Evolutionary conservation across 352 stramenopile species (phyloP).

Genomic region (Globisporangium yorkense): DNA sequence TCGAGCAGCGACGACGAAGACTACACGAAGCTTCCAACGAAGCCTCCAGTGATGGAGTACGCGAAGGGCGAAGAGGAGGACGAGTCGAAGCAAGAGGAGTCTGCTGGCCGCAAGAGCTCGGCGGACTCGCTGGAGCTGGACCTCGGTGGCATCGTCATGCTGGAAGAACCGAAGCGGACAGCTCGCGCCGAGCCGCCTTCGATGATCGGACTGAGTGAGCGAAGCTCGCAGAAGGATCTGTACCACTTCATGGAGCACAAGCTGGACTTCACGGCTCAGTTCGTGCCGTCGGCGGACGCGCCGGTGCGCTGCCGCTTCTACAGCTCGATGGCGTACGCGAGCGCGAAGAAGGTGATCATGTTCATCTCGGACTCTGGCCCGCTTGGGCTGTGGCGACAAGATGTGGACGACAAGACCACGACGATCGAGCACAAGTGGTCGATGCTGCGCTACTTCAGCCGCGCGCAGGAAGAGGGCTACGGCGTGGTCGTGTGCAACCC

Average conservation of each 20-base stretch:
- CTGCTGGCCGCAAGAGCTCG: conserved; percentile 55
- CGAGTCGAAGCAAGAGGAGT: conserved; percentile 19
- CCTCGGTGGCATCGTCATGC: conserved; percentile 63
- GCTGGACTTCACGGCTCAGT: conserved; percentile 77
- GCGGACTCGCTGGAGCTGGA: conserved; percentile 77
- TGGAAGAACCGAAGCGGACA: conserved; percentile 52
- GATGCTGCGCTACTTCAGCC: conserved; percentile 81
- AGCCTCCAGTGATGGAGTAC: conserved; percentile 30
- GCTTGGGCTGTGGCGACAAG: conserved; percentile 81
- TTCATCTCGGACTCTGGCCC: conserved; percentile 84
- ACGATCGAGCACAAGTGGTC: conserved; percentile 85
- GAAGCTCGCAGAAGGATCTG: conserved; percentile 68
- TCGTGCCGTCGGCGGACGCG: conserved; percentile 83
- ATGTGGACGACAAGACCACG: conserved; percentile 41
- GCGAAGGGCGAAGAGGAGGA: conserved; percentile 34
- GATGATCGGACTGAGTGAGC: conserved; percentile 35
- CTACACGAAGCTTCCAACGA: conserved; percentile 47
- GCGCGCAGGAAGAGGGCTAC: conserved; percentile 82
- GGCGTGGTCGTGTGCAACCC: conserved; percentile 85
- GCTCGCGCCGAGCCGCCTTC: conserved; percentile 17
- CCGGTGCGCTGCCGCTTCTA: conserved; percentile 84
- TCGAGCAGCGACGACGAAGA: conserved; percentile 76
- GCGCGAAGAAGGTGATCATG: conserved; percentile 81
- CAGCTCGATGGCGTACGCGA: conserved; percentile 84
- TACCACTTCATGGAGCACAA: conserved; percentile 86